These are phyloP conservation scores for Suillus spraguei DNA, from an alignment of 768 basidiomycete species.

Conservation along the genomic window DNA sequence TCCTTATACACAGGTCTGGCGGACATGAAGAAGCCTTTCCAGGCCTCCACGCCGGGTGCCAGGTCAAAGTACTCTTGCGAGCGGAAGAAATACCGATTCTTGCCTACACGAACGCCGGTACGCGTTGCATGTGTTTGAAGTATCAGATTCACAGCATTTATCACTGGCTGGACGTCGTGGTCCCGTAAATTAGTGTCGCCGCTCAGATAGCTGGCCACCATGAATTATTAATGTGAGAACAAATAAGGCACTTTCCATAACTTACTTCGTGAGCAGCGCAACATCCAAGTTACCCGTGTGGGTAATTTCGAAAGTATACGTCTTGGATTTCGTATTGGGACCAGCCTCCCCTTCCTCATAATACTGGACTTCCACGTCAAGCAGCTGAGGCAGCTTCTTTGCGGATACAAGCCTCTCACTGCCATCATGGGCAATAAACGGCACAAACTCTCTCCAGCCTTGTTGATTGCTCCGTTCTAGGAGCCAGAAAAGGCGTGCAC, in stretches of 20 bases:
- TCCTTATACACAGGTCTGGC: constrained; percentile 49
- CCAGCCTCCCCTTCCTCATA: constrained; percentile 42
- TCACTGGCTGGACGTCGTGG: constrained; percentile 44
- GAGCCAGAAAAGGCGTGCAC: constrained; percentile 42
- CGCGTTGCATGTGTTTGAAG: constrained; percentile 45
- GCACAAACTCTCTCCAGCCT: constrained; percentile 40
- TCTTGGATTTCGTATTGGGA: constrained; percentile 33
- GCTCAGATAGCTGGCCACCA: constrained; percentile 37
- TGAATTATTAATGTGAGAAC: constrained; percentile 9
- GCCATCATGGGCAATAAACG: constrained; percentile 42
- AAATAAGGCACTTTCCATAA: neutral
- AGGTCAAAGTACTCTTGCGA: constrained; percentile 29
- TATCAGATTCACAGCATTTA: constrained; percentile 50
- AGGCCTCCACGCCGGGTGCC: constrained; percentile 43
- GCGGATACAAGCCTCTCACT: constrained; percentile 46
- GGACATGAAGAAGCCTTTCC: constrained; percentile 54
- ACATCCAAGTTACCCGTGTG: constrained; percentile 33
- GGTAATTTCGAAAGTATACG: constrained; percentile 41
- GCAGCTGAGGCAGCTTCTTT: constrained; percentile 38
- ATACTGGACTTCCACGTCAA: constrained; percentile 36
- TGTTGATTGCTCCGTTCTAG: constrained; percentile 40
- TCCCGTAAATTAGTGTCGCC: constrained; percentile 39
- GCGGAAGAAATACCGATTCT: constrained; percentile 55
- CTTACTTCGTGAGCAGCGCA: constrained; percentile 37
- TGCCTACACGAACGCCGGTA: constrained; percentile 49